These are phyloP conservation scores for Senna tora DNA, from an alignment of 306 rosid genomes.

Conservation along the genomic window DNA sequence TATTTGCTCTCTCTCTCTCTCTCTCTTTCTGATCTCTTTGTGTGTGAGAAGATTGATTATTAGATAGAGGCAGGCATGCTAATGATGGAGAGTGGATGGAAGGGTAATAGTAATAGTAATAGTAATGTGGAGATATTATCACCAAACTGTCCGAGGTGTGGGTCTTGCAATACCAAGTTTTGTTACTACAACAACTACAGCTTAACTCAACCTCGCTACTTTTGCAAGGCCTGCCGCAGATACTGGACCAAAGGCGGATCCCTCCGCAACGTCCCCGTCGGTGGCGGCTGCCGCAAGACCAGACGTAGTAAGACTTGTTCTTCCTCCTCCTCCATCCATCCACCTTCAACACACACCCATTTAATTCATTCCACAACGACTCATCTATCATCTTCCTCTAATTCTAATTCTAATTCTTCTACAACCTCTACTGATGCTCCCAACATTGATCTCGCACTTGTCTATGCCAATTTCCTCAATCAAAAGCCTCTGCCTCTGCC, in stretches of 20 bases:
- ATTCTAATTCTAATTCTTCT: slow-evolving; percentile 30
- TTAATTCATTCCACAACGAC: slow-evolving; percentile 1
- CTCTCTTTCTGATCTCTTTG: too few species aligned
- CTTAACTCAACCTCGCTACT: slow-evolving; percentile 80
- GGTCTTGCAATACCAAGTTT: slow-evolving; percentile 78
- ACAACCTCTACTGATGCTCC: slow-evolving; percentile 50
- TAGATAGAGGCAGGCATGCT: slow-evolving; percentile 17
- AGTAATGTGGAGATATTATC: slow-evolving; percentile 57
- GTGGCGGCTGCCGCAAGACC: slow-evolving; percentile 63
- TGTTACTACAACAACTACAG: slow-evolving; percentile 91
- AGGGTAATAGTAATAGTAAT: slow-evolving; percentile 37
- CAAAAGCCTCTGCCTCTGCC: slow-evolving; percentile 43
- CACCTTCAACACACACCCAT: neutral
- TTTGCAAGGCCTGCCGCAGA: slow-evolving; percentile 81
- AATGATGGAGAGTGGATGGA: slow-evolving; percentile 74
- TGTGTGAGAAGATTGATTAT: too few species aligned
- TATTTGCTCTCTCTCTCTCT: neutral
- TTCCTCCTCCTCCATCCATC: slow-evolving; percentile 27
- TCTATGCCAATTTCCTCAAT: slow-evolving; percentile 74
- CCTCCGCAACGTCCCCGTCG: slow-evolving; percentile 72
- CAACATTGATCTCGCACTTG: slow-evolving; percentile 75
- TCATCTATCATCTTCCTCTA: slow-evolving; percentile 30
- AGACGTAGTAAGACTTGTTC: slow-evolving; percentile 46
- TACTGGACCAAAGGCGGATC: slow-evolving; percentile 93
- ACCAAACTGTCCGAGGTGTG: slow-evolving; percentile 79